Evolutionary conservation across 352 stramenopile genomes (phyloP), one percentile per base, ranked within the genome.

Genomic region (Globisporangium parvum): DNA sequence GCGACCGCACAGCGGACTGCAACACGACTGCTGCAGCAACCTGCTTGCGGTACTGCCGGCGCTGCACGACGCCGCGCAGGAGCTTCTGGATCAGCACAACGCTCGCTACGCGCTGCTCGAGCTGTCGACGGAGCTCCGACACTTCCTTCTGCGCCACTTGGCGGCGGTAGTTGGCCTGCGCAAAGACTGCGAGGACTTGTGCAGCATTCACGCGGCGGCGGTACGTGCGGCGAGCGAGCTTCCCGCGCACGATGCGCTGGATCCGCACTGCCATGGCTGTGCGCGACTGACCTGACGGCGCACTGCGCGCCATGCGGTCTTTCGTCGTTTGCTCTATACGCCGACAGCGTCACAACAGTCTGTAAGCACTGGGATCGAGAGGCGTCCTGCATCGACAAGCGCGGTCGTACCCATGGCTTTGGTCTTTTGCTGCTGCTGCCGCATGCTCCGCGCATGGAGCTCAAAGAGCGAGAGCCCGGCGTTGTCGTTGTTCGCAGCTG

Each of bases 201-300:
- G 71, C 69, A 33, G 61, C 64, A 20, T 63, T 48, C 18, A 64
- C 14, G 39, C 66, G 69, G 9, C 59, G 51, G 39, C 6, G 57
- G 53, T 80, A 84, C 3, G 23, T 50, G 21, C 61, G 44, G 6
- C 72, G 74, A n/a, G 71, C 74, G 15, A 71, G 55, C 3, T 58
- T 65, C 11, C 74, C 71, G 49, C 74, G 69, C n/a, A 70, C 55
- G 24, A 53, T 48, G 8, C 64, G 73, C 46, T 84, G 73, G 58
- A 86, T 80, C 3, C 61, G 62, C 35, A 59, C 63, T 6, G 67
- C 75, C 75, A 87, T 80, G 2, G 72, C 53, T 31, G 71, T 70
- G 41, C 77, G 71, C 0, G 57, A 61, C 51, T 69, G 56, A 15
- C 56, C 56, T 20, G 45, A 46, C 26, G 56, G 56, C 5, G 45